Evolutionary conservation across 106 monocot species (phyloP), one percentile per base, ranked within the genome.

Genomic region (Dendrobium huoshanense): DNA sequence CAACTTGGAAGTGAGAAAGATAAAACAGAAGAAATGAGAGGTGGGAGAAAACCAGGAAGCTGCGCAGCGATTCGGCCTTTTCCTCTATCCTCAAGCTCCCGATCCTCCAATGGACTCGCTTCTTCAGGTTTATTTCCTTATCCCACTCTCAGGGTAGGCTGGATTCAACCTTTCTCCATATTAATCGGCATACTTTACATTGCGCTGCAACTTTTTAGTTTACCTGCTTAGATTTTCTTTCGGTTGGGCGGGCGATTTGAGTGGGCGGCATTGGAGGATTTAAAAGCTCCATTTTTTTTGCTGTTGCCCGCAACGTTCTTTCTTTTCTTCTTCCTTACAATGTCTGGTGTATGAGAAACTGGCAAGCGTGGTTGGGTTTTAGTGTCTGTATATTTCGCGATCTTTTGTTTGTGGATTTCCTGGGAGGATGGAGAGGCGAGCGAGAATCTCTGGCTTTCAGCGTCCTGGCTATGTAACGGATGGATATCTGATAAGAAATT

Each of bases 31-130:
- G 75, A 24, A 77, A 84, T 78, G 80, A 75, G 73, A 55, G 64
- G 41, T 48, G 78, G 73, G 67, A 81, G 68, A 41, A 78, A 68
- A 11, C n/a, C 49, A 22, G 84, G 75, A 42, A 78, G 84, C 29
- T 84, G 87, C 64, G 84, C 81, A 16, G 81, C 70, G 51, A 77
- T 87, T 56, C 84, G 84, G 27, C 78, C 84, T 2, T 75, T 84
- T 33, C 84, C 87, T 13, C 79, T 79, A 16, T 15, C 77, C 48
- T 87, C 81, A 18, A 87, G 79, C 54, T 81, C 81, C 42, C 78
- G 87, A 29, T 78, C 64, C 75, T 74, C 81, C 10, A 29, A 67
- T 75, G 84, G 87, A 61, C 73, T 81, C 55, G 29, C 64, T 29
- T 59, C 81, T 61, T 64, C 84, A 67, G 86, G 86, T 83, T 72